Conservation (phyloP, 345 rosid genomes). For the Eucalyptus decipiens region DNA sequence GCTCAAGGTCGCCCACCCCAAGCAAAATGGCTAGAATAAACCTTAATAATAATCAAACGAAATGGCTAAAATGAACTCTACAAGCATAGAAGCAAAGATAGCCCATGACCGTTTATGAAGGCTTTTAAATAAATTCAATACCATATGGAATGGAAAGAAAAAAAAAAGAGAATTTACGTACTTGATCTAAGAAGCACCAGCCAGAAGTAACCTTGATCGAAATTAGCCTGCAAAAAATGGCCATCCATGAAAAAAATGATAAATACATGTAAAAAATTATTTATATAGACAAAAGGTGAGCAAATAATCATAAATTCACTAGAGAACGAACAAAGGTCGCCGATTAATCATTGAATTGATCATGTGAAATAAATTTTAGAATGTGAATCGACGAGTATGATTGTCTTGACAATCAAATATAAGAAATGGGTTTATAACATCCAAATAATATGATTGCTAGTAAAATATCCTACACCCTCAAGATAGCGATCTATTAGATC, state of each 20-base stretch:
- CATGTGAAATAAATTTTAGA: not conserved
- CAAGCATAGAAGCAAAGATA: not conserved
- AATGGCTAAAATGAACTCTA: not conserved
- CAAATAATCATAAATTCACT: not conserved
- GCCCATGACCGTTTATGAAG: not conserved
- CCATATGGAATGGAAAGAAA: not conserved
- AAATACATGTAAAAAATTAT: not conserved
- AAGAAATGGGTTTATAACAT: not conserved
- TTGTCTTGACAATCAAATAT: not conserved
- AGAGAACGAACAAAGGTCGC: not conserved
- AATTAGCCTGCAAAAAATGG: not conserved
- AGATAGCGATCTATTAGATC: rapidly evolving
- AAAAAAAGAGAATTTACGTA: not conserved
- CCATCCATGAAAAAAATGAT: not conserved
- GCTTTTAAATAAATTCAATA: not conserved
- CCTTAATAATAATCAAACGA: not conserved
- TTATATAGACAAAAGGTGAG: not conserved
- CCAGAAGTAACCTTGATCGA: not conserved
- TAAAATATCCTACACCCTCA: not conserved
- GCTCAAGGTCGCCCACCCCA: no score
- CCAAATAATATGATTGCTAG: not conserved
- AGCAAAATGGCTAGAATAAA: not conserved
- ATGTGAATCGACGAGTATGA: not conserved
- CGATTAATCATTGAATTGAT: not conserved
- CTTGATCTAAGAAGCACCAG: not conserved